Percentiles rank a stretch among this genome's conserved stretches.
These are phyloP conservation scores for Diaporthe ampelina DNA, from an alignment of 2,329 filamentous ascomycete species.

Conservation along the genomic window DNA sequence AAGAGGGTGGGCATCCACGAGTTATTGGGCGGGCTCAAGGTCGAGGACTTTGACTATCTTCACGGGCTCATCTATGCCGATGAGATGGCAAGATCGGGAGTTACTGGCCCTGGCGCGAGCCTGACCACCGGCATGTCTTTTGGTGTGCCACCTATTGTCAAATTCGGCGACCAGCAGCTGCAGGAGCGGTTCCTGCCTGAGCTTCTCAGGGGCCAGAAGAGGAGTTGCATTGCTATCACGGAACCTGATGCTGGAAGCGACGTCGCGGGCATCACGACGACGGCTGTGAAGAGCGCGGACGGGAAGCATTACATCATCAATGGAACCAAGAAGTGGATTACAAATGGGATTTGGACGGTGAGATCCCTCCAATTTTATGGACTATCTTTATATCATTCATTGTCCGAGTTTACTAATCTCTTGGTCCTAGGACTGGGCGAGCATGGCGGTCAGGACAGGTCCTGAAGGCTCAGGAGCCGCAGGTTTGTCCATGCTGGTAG, in stretches of 20 bases:
- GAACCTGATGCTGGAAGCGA: constrained; percentile 82
- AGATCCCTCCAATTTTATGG: background rate
- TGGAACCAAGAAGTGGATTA: constrained; percentile 81
- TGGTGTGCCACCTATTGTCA: constrained; percentile 78
- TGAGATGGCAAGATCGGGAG: constrained; percentile 77
- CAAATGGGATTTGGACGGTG: constrained; percentile 39
- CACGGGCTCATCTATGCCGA: constrained; percentile 79
- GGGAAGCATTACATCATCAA: constrained; percentile 80
- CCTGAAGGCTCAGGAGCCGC: constrained; percentile 67
- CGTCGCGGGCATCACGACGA: constrained; percentile 80
- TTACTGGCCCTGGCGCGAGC: constrained; percentile 73
- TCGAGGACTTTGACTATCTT: constrained; percentile 82
- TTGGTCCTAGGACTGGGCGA: constrained; percentile 64
- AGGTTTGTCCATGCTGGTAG: constrained; percentile 77
- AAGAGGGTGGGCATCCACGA: constrained; percentile 75
- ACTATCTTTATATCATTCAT: fast-evolving
- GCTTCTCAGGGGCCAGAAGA: constrained; percentile 74
- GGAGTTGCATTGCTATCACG: constrained; percentile 83
- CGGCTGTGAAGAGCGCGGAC: constrained; percentile 71
- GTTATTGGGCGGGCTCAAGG: constrained; percentile 74
- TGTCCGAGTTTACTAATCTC: constrained; percentile 63
- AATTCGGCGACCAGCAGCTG: constrained; percentile 73
- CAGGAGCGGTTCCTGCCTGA: constrained; percentile 78
- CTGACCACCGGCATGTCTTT: constrained; percentile 81
- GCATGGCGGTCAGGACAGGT: constrained; percentile 82